Conservation (phyloP, 768 basidiomycete genomes). For the Strobilomyces confusus region DNA sequence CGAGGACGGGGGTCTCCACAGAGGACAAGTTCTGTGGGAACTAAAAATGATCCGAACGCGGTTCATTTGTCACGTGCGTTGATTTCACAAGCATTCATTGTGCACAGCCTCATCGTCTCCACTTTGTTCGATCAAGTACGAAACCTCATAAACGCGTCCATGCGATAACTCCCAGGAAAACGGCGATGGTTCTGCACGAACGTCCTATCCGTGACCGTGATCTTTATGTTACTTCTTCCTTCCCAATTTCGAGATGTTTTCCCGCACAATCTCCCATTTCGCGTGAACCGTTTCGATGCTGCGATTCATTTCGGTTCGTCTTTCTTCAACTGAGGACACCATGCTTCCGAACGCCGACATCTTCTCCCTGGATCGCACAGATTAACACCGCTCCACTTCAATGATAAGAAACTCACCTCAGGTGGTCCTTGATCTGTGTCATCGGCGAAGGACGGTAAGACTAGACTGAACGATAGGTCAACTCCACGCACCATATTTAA, state of each 20-base stretch:
- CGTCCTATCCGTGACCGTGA: background rate
- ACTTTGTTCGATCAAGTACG: background rate
- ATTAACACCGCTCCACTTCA: conserved; percentile 1
- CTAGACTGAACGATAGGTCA: background rate
- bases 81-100: conserved; percentile 14
- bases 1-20: conserved; percentile 6
- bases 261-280: conserved; percentile 16
- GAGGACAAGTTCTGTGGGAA: conserved; percentile 15
- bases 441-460: background rate
- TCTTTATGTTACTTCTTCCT: conserved; percentile 7
- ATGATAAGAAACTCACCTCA: conserved; percentile 17
- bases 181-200: background rate
- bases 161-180: no score
- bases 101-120: no score
- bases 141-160: background rate
- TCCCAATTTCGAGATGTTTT: conserved; percentile 21
- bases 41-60: conserved; percentile 18
- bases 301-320: conserved; percentile 14
- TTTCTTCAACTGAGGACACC: conserved; percentile 21
- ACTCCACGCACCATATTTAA: conserved; percentile 19
- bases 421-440: conserved; percentile 26
- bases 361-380: conserved; percentile 17
- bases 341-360: conserved; percentile 19
- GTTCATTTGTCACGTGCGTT: conserved; percentile 34
- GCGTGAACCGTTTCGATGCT: conserved; percentile 17